These are phyloP conservation scores for Cochlearia excelsa DNA, from an alignment of 345 rosid species.

Conservation along the genomic window DNA sequence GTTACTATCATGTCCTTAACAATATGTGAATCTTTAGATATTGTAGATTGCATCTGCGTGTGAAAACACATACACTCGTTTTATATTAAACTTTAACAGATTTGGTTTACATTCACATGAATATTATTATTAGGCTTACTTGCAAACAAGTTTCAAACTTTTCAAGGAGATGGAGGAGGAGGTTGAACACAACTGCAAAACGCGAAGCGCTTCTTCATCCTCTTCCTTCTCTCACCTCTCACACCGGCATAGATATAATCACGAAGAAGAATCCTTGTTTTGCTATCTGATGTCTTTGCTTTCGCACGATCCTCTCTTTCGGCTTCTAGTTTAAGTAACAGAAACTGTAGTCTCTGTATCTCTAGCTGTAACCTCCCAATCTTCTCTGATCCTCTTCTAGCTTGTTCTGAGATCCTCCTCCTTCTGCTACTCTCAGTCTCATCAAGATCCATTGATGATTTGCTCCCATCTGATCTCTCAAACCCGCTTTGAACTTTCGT, in stretches of 20 bases:
- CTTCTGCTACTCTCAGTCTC: constrained; percentile 46
- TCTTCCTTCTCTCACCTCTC: constrained; percentile 44
- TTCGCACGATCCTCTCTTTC: constrained; percentile 54
- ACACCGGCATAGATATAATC: constrained; percentile 77
- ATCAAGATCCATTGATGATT: constrained; percentile 48
- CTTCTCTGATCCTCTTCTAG: constrained; percentile 81
- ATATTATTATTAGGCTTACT: constrained; percentile 21
- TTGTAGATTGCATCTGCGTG: no score
- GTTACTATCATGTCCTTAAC: background rate
- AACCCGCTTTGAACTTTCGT: constrained; percentile 50
- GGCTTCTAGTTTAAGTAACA: constrained; percentile 66
- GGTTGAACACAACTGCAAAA: constrained; percentile 55
- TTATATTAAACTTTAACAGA: constrained; percentile 8
- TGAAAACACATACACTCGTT: background rate
- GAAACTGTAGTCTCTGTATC: constrained; percentile 81
- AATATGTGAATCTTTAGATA: constrained; percentile 5
- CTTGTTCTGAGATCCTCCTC: constrained; percentile 63
- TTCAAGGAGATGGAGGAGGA: background rate
- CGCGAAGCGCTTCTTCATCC: constrained; percentile 49
- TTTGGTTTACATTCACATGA: constrained; percentile 15
- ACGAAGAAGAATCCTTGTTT: constrained; percentile 63
- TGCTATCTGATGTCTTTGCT: constrained; percentile 45
- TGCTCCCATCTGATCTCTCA: constrained; percentile 43
- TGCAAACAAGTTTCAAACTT: background rate
- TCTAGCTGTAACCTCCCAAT: constrained; percentile 82